phyloP scores from a whole-genome alignment of 2,329 filamentous ascomycete genomes.

The Zalaria obscura region DNA sequence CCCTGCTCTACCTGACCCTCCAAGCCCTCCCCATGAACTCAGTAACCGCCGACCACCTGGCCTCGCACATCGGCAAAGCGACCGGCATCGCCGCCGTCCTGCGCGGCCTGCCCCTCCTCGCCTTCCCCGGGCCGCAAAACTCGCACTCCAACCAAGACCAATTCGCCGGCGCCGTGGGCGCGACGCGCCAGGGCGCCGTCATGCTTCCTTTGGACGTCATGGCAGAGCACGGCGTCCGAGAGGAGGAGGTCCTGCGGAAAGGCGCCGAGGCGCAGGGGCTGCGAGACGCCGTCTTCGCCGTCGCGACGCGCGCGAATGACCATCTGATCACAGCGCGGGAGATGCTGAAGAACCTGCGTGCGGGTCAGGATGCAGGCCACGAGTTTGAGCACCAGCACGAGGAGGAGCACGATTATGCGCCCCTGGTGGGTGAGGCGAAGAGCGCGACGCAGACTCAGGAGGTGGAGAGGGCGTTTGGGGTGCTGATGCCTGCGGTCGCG shows the following conservation, averaged over 20 bases:
- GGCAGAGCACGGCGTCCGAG: constrained; percentile 64
- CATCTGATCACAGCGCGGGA: constrained; percentile 87
- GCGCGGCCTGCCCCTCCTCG: constrained; percentile 78
- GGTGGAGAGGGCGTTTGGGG: constrained; percentile 56
- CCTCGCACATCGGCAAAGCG: constrained; percentile 90
- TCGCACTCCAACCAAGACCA: constrained; percentile 36
- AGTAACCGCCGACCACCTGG: constrained; percentile 78
- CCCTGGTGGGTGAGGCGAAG: constrained; percentile 18
- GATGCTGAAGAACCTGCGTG: constrained; percentile 70
- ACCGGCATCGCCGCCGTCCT: constrained; percentile 75
- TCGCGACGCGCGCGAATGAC: constrained; percentile 88
- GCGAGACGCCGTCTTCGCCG: constrained; percentile 77
- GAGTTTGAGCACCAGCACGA: constrained; percentile 81
- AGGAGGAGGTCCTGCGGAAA: constrained; percentile 77
- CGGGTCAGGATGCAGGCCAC: constrained; percentile 62
- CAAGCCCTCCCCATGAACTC: constrained; percentile 67
- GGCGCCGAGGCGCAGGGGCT: constrained; percentile 68
- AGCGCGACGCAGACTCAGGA: constrained; percentile 32
- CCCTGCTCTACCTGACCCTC: constrained; percentile 75
- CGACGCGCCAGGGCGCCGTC: constrained; percentile 46
- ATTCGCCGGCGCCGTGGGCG: constrained; percentile 23
- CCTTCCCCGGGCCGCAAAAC: constrained; percentile 53
- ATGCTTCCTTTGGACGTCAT: constrained; percentile 81
- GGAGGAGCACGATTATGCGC: constrained; percentile 44
- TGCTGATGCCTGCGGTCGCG: constrained; percentile 66